Evolutionary conservation across 768 basidiomycete species (phyloP).

Genomic region (Rhodosporidiobolus odoratus): DNA sequence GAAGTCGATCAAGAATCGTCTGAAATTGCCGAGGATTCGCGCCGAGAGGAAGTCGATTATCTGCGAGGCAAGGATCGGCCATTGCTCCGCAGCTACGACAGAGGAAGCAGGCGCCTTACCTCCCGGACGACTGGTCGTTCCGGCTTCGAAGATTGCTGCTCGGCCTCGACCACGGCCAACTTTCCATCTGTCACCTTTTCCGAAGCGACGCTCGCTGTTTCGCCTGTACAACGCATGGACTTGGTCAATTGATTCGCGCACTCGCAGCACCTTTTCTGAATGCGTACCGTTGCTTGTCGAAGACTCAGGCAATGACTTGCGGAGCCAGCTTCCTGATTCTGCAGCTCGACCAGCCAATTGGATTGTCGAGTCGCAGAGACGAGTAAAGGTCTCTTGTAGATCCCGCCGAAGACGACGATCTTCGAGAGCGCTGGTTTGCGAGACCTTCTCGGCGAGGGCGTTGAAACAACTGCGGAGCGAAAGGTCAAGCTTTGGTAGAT

Average conservation of each 20-base stretch:
- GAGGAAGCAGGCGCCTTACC: background rate
- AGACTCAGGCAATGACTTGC: background rate
- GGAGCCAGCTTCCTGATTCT: constrained; percentile 50
- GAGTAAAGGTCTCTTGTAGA: constrained; percentile 80
- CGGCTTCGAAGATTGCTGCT: background rate
- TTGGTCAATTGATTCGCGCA: background rate
- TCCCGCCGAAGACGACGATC: constrained; percentile 83
- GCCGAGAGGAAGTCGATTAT: constrained; percentile 21
- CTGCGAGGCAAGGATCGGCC: background rate
- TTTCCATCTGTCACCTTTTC: constrained; percentile 19
- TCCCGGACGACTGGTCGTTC: constrained; percentile 3
- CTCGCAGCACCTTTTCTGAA: no score
- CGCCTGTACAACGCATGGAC: background rate
- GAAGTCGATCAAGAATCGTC: constrained; percentile 65
- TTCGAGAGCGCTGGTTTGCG: constrained; percentile 84
- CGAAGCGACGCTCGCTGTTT: constrained; percentile 22
- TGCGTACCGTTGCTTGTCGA: background rate
- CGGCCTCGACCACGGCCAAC: constrained; percentile 4
- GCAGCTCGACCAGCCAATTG: constrained; percentile 65
- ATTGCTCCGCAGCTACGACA: background rate
- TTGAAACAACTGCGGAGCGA: constrained; percentile 59
- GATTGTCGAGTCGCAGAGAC: constrained; percentile 74
- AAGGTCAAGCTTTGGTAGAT: constrained; percentile 13
- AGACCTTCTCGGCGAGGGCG: constrained; percentile 73
- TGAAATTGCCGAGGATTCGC: constrained; percentile 24